These are phyloP conservation scores for Plasmodium sp. DNA, from an alignment of 169 alveolate species.

Conservation along the genomic window DNA sequence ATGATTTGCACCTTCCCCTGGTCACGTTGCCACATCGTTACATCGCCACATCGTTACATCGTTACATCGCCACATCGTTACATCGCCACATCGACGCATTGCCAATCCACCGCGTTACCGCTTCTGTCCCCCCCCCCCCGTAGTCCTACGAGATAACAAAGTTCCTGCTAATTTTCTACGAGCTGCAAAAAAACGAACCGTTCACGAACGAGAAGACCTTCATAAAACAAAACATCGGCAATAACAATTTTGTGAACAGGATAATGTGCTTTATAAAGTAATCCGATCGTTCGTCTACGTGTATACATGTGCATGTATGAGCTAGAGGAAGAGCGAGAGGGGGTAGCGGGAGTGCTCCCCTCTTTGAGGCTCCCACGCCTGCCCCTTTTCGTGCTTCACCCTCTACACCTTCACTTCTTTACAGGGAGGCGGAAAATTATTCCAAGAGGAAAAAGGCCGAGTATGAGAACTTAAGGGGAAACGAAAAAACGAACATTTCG, in stretches of 20 bases:
- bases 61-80: neutral
- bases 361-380: neutral
- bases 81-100: neutral
- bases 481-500: constrained; percentile 8
- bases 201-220: constrained; percentile 53
- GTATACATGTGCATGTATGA: neutral
- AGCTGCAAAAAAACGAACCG: constrained; percentile 60
- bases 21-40: neutral
- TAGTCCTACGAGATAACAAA: constrained; percentile 62
- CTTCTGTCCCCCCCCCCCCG: neutral
- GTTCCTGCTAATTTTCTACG: constrained; percentile 31
- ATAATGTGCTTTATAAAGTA: constrained; percentile 74
- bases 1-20: neutral
- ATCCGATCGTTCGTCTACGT: neutral
- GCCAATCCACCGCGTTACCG: neutral
- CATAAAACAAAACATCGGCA: constrained; percentile 60
- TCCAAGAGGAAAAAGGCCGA: constrained; percentile 47
- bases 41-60: neutral
- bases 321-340: neutral
- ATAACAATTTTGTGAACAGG: constrained; percentile 58
- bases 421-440: constrained; percentile 68
- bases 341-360: neutral
- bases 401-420: neutral
- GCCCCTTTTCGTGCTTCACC: neutral
- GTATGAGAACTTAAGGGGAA: constrained; percentile 3